phyloP scores from a whole-genome alignment of 2,329 filamentous ascomycete species.

The Escovopsis sp. region DNA sequence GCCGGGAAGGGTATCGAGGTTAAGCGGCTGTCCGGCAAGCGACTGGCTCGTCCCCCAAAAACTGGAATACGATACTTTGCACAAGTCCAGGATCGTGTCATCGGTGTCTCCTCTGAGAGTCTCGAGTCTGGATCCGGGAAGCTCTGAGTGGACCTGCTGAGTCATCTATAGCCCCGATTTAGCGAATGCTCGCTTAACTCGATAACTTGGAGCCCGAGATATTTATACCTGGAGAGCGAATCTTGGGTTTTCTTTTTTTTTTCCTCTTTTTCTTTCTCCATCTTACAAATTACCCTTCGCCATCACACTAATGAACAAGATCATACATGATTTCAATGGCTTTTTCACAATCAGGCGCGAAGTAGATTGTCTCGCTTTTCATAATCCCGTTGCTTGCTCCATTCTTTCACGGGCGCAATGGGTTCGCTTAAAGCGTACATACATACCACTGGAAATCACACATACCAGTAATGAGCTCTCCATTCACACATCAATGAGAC shows the following conservation, averaged over 20 bases:
- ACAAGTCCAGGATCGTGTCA: no score
- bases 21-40: no score
- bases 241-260: background rate
- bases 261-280: conserved; percentile 24
- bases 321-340: conserved; percentile 18
- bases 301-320: conserved; percentile 21
- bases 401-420: conserved; percentile 30
- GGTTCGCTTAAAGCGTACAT: conserved; percentile 48
- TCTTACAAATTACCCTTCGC: conserved; percentile 33
- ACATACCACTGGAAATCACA: conserved; percentile 4
- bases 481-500: no score
- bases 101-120: no score
- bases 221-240: no score
- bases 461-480: background rate
- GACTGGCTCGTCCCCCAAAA: no score
- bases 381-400: conserved; percentile 42
- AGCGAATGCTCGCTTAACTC: no score
- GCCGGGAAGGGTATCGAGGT: no score
- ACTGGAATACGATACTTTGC: no score
- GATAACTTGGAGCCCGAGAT: no score
- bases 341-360: conserved; percentile 32
- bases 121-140: no score
- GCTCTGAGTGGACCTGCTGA: background rate
- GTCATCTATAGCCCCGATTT: conserved; percentile 1
- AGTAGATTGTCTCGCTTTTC: conserved; percentile 44